A percentile compares a stretch with the other conserved stretches of the same genome.
Evolutionary conservation across 2,329 filamentous ascomycete species (phyloP).

Genomic region (Microsporum canis): DNA sequence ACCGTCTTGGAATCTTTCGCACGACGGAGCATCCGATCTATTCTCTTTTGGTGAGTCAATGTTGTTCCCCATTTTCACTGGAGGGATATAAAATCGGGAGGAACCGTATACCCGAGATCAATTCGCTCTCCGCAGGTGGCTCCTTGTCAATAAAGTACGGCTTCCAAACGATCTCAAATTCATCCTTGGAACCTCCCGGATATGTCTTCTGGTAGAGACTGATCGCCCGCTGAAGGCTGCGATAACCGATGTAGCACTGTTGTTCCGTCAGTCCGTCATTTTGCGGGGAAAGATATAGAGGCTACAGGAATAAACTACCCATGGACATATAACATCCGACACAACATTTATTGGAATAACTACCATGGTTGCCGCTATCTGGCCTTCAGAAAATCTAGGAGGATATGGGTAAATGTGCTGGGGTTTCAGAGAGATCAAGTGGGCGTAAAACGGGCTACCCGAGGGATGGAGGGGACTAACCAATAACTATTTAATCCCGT

Average conservation of each 20-base stretch:
- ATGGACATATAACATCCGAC: constrained; percentile 9
- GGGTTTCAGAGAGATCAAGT: not conserved
- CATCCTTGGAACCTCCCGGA: constrained; percentile 12
- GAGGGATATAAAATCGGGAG: not conserved
- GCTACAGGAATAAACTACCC: not conserved
- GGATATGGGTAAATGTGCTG: not conserved
- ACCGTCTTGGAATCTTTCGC: constrained; percentile 13
- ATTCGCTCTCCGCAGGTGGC: constrained; percentile 10
- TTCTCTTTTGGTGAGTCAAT: not conserved
- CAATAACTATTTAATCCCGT: too few species aligned
- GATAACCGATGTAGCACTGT: constrained; percentile 16
- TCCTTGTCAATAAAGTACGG: constrained; percentile 14
- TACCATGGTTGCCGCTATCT: constrained; percentile 1
- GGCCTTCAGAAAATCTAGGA: not conserved
- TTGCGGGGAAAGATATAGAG: not conserved
- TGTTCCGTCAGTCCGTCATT: not conserved
- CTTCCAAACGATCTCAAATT: constrained; percentile 11
- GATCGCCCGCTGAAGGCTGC: constrained; percentile 12
- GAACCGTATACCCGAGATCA: constrained; percentile 11
- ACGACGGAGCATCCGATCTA: constrained; percentile 17
- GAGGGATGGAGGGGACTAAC: too few species aligned
- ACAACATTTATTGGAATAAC: constrained; percentile 6
- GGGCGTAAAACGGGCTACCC: too few species aligned
- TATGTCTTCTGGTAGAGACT: constrained; percentile 14
- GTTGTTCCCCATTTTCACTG: not conserved